phyloP scores from a whole-genome alignment of 2,329 filamentous ascomycete species.

The Aspergillus pseudotamarii region DNA sequence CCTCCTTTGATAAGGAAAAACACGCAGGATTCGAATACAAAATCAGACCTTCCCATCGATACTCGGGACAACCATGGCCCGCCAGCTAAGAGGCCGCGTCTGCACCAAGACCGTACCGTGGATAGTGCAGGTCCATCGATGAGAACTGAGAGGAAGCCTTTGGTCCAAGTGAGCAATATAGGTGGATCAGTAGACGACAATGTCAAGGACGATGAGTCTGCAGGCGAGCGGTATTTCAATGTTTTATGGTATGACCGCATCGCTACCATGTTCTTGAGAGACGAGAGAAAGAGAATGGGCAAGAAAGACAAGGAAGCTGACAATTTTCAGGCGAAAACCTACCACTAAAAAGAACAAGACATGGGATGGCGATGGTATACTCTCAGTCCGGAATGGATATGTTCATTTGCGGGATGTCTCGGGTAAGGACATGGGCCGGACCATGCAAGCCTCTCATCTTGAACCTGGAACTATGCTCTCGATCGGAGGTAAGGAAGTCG shows the following conservation, averaged over 20 bases:
- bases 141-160: constrained; percentile 30
- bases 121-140: constrained; percentile 11
- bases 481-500: constrained; percentile 68
- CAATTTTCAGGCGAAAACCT: constrained; percentile 61
- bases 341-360: constrained; percentile 76
- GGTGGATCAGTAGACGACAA: constrained; percentile 13
- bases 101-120: constrained; percentile 25
- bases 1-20: constrained; percentile 46
- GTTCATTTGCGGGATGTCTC: constrained; percentile 64
- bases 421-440: constrained; percentile 65
- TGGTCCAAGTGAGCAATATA: constrained; percentile 35
- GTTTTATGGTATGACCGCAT: constrained; percentile 46
- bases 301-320: not conserved
- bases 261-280: not conserved
- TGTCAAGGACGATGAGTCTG: constrained; percentile 9
- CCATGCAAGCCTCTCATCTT: constrained; percentile 58
- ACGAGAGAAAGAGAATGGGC: not conserved
- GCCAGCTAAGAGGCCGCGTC: constrained; percentile 41
- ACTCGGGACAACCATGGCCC: constrained; percentile 17
- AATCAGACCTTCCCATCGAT: constrained; percentile 5
- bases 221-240: constrained; percentile 47
- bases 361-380: constrained; percentile 73
- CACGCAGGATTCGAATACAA: not conserved
- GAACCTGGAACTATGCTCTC: constrained; percentile 63
- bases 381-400: constrained; percentile 60